Evolutionary conservation across 352 stramenopile species (phyloP), one percentile per base, ranked within the genome.

Genomic region (Paralagenidium karlingii): DNA sequence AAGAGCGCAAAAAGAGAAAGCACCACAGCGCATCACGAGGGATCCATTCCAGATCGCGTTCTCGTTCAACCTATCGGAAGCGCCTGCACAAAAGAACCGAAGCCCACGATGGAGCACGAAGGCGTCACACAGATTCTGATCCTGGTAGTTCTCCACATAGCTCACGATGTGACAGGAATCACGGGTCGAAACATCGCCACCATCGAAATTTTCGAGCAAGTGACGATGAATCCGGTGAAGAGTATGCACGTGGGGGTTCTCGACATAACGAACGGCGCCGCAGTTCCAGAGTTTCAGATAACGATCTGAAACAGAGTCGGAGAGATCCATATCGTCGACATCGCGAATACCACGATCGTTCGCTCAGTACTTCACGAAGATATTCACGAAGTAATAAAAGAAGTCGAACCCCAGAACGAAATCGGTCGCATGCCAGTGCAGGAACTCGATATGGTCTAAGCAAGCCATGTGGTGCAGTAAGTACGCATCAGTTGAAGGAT

Each of bases 391-490:
- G 7, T 36, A 33, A 33, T 15, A 33, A 15, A 33, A 15, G 15
- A 36, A 8, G 8, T 16, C 7, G 8, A 48, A 48, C 9, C 42
- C 5, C 19, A 8, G 10, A 47, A n/a, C 22, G 39, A 6, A 28
- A 40, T 42, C 40, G n/a, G n/a, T n/a, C n/a, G n/a, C n/a, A n/a
- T n/a, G 20, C 40, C 40, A 25, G 40, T n/a, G 16, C n/a, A 43
- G 15, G 8, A 44, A 13, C n/a, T 5, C 33, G 45, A 1, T 43
- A 47, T 26, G 79, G 76, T 16, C 51, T 89, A 22, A 7, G 22
- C 22, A 3, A 20, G 16, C 22, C 8, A 61, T 88, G 16, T 68
- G 49, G 21, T 60, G 50, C 32, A 44, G 61, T 2, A 73, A 70
- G 50, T 71, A 74, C 10, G 31, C 19, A 24, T 8, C 16, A 7